Conservation (phyloP, 176 grass and related monocot species). For the Triticum dicoccoides region DNA sequence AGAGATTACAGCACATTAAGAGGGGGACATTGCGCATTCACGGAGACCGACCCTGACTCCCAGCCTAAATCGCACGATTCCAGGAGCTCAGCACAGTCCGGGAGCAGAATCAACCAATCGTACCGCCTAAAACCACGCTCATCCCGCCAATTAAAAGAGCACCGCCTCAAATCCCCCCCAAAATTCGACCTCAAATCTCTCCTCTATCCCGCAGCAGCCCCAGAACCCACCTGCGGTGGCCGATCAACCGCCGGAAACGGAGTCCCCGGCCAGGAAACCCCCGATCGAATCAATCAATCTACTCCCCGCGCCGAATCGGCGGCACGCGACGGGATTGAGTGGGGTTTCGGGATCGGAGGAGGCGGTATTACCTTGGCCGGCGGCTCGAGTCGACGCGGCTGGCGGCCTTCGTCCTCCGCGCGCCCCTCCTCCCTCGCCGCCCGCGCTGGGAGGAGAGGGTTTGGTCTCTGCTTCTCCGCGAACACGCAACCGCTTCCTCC, state of each 20-base stretch:
- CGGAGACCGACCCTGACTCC: background rate
- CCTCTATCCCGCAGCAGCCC: background rate
- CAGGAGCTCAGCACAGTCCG: background rate
- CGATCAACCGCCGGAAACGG: background rate
- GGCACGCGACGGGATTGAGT: background rate
- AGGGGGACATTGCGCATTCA: background rate
- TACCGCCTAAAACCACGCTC: background rate
- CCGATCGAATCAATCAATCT: conserved; percentile 18
- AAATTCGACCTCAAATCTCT: background rate
- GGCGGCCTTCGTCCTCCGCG: background rate
- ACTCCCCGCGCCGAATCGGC: conserved; percentile 11
- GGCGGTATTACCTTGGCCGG: conserved; percentile 32
- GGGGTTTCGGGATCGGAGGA: conserved; percentile 27
- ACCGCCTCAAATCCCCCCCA: background rate
- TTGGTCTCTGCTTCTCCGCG: conserved; percentile 4
- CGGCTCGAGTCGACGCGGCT: background rate
- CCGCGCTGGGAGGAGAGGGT: background rate
- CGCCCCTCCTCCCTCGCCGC: background rate
- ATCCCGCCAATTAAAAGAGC: background rate
- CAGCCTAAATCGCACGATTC: background rate
- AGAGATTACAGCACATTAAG: background rate
- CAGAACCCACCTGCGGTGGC: background rate
- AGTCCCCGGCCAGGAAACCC: background rate
- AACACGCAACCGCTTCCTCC: conserved; percentile 40
- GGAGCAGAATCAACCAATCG: background rate